Conservation (phyloP, 805 yeast genomes). For the Nakazawaea ernobii region DNA sequence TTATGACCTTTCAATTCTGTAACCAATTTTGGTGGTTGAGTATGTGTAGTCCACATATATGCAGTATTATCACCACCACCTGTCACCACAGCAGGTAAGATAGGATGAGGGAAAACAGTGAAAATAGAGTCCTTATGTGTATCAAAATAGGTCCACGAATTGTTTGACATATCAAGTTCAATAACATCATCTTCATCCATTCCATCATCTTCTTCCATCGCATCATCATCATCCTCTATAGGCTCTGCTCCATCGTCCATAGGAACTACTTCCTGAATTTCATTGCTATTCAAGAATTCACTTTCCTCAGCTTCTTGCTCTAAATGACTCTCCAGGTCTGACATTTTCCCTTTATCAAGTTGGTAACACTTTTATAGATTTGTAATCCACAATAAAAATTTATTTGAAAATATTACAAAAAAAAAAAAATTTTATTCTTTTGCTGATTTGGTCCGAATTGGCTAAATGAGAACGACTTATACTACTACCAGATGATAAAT, state of each 20-base stretch:
- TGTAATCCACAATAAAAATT: too few species aligned
- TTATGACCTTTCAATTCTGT: slow-evolving; percentile 74
- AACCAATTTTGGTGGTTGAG: slow-evolving; percentile 76
- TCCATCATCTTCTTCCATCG: slow-evolving; percentile 29
- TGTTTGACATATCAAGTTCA: slow-evolving; percentile 84
- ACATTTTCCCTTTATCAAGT: background rate
- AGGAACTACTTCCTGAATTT: slow-evolving; percentile 33
- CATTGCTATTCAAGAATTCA: slow-evolving; percentile 35
- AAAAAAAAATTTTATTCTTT: too few species aligned
- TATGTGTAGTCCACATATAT: slow-evolving; percentile 87
- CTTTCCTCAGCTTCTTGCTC: slow-evolving; percentile 16
- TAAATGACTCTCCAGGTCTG: background rate
- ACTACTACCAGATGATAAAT: too few species aligned
- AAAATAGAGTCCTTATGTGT: slow-evolving; percentile 84
- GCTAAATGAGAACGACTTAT: too few species aligned
- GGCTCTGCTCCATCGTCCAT: slow-evolving; percentile 23
- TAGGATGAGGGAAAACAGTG: slow-evolving; percentile 77
- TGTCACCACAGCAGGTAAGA: slow-evolving; percentile 75
- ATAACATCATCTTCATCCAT: slow-evolving; percentile 44
- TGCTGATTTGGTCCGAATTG: too few species aligned
- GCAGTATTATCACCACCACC: slow-evolving; percentile 96
- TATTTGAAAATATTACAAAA: too few species aligned
- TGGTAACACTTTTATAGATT: too few species aligned
- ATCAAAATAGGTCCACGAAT: slow-evolving; percentile 86
- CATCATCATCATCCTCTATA: slow-evolving; percentile 34